Percentiles rank a stretch among this genome's conserved stretches.
Conservation (phyloP, 306 rosid genomes). For the Pueraria montana region DNA sequence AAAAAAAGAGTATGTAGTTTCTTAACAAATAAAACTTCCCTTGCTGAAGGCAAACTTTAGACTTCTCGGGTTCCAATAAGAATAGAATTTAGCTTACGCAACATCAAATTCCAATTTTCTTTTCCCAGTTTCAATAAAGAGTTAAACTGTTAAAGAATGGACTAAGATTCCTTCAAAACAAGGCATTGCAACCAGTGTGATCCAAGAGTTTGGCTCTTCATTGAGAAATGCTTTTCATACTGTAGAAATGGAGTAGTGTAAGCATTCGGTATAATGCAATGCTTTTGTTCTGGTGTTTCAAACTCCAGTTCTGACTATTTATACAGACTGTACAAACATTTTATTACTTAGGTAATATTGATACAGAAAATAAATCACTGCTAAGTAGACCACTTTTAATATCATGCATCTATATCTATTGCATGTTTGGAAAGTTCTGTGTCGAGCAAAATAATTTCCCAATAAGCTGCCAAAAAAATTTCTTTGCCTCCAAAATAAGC, state of each 20-base stretch:
- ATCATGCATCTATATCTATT: not conserved
- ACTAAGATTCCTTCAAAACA: not conserved
- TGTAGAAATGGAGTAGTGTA: not conserved
- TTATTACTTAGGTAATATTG: not conserved
- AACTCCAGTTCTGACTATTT: not conserved
- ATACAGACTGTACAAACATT: not conserved
- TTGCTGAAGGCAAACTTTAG: slow-evolving; percentile 11
- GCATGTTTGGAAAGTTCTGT: not conserved
- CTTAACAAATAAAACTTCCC: not conserved
- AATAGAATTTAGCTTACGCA: no score
- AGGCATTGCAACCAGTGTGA: not conserved
- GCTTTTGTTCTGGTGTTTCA: not conserved
- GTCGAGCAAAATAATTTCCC: not conserved
- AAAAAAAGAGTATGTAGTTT: not conserved
- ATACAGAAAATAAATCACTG: not conserved
- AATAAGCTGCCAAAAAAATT: not conserved
- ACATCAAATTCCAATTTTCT: not conserved
- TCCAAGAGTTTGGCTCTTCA: not conserved
- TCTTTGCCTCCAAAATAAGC: not conserved
- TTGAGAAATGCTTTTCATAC: not conserved
- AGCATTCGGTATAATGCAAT: slow-evolving; percentile 9
- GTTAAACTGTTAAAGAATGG: not conserved
- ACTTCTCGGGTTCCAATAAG: no score
- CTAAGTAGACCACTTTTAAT: not conserved
- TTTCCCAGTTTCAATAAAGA: not conserved